Evolutionary conservation across 768 basidiomycete species (phyloP), one percentile per base, ranked within the genome.

Genomic region (Russula foetens): DNA sequence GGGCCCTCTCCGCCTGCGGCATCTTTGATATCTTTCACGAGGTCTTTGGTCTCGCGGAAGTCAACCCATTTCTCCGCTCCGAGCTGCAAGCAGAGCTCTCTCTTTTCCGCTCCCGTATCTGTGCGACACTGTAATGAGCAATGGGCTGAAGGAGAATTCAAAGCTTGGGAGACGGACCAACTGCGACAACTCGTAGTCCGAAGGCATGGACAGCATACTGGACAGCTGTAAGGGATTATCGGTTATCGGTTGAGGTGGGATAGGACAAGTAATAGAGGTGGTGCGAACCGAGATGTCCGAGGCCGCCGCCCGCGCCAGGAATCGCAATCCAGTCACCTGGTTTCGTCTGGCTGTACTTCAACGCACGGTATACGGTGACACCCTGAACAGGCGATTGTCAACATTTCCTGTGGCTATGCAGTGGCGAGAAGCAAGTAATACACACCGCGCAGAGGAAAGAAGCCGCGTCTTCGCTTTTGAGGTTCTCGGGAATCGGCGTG

Each of bases 41-140:
- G 75, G 65, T 92, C 81, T 66, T 84, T 80, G 11, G 77, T 78
- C 67, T 81, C 74, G 58, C 76, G 81, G 75, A 89, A 95, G 73
- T 95, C 93, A 62, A 96, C 78, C 82, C 84, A 86, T 61, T 78
- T 78, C 66, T 90, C 86, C 0, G 86, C 87, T 28, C 90, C 89
- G 50, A 90, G 81, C 11, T 76, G 70, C 59, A 74, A 62, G 69
- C 79, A 81, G 3, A 90, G 75, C 49, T 82, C 73, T 67, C 79
- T 76, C 76, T 92, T 93, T 60, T 87, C 85, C 7, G 74, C 82
- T 17, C 90, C 89, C 2, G 84, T 84, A 68, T 94, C 92, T 80
- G 70, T 4, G 14, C 9, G 17, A 54, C 11, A 21, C 23, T 15
- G 33, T 17, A 46, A 46, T 60, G 19, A 56, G 58, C 47, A 48